These are phyloP conservation scores for Saccharomyces hybrid DNA, from an alignment of 1,139 yeast species.

Conservation along the genomic window DNA sequence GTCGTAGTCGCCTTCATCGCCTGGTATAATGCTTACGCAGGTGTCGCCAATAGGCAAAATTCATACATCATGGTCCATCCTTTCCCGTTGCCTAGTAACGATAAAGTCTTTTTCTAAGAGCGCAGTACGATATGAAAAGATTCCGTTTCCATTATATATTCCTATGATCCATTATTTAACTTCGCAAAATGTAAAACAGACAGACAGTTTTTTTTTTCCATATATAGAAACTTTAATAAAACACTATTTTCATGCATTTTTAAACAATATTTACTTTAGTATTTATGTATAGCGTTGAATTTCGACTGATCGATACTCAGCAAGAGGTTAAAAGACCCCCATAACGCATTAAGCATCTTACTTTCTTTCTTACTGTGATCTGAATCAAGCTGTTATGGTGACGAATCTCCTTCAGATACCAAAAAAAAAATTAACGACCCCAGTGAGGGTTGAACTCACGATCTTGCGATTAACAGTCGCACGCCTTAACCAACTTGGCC, in stretches of 20 bases:
- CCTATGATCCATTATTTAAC: neutral
- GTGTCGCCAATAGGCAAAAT: constrained; percentile 58
- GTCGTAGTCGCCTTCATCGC: constrained; percentile 58
- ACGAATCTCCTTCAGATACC: too few relatives aligned
- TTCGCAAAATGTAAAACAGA: neutral
- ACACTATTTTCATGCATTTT: neutral
- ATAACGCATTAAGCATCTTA: constrained; percentile 14
- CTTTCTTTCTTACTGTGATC: too few relatives aligned
- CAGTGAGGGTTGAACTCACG: constrained; percentile 35
- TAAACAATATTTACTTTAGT: neutral
- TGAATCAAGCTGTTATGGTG: too few relatives aligned
- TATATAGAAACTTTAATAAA: neutral
- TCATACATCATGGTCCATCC: constrained; percentile 53
- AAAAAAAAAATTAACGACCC: constrained; percentile 23
- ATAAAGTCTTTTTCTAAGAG: constrained; percentile 5
- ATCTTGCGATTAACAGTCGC: constrained; percentile 35
- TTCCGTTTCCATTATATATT: neutral
- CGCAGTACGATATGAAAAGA: neutral
- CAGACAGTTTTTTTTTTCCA: neutral
- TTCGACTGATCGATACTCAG: too few relatives aligned
- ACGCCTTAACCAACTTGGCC: constrained; percentile 36
- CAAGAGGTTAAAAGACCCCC: constrained; percentile 30
- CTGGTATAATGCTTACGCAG: constrained; percentile 74
- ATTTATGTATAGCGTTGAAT: constrained; percentile 13
- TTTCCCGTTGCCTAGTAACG: constrained; percentile 39